These are phyloP conservation scores for Calonectria henricotiae DNA, from an alignment of 2,329 filamentous ascomycete genomes.

Conservation along the genomic window DNA sequence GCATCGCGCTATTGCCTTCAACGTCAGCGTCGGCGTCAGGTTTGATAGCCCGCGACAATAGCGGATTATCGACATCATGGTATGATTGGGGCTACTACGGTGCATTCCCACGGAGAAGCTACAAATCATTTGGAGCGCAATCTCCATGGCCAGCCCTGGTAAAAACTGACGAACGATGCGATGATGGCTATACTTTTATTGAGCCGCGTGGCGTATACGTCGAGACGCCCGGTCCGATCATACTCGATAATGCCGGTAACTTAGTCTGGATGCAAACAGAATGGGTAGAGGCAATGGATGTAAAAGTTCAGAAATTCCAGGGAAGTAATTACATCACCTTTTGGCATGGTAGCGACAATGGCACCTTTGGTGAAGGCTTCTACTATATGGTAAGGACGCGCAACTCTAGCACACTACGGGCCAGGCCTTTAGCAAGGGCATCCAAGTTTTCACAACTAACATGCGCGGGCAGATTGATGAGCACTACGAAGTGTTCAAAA, in stretches of 20 bases:
- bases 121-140: conserved; percentile 45
- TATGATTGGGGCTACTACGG: conserved; percentile 50
- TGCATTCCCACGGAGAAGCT: conserved; percentile 44
- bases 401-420: neutral
- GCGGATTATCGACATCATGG: conserved; percentile 28
- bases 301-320: conserved; percentile 44
- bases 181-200: conserved; percentile 59
- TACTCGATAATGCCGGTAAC: conserved; percentile 62
- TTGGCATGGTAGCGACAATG: conserved; percentile 62
- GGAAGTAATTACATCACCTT: conserved; percentile 43
- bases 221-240: conserved; percentile 59
- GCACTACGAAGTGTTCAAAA: conserved; percentile 52
- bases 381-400: conserved; percentile 63
- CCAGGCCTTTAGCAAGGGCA: too few species aligned
- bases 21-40: conserved; percentile 31
- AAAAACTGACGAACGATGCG: conserved; percentile 55
- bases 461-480: conserved; percentile 51
- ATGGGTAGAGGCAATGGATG: conserved; percentile 52
- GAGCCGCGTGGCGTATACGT: conserved; percentile 59
- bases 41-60: neutral
- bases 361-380: conserved; percentile 64
- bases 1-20: conserved; percentile 1
- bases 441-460: conserved; percentile 24
- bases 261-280: conserved; percentile 63
- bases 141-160: conserved; percentile 57